Evolutionary conservation across 345 rosid species (phyloP), one percentile per base, ranked within the genome.

Genomic region (Eutrema yunnanense): DNA sequence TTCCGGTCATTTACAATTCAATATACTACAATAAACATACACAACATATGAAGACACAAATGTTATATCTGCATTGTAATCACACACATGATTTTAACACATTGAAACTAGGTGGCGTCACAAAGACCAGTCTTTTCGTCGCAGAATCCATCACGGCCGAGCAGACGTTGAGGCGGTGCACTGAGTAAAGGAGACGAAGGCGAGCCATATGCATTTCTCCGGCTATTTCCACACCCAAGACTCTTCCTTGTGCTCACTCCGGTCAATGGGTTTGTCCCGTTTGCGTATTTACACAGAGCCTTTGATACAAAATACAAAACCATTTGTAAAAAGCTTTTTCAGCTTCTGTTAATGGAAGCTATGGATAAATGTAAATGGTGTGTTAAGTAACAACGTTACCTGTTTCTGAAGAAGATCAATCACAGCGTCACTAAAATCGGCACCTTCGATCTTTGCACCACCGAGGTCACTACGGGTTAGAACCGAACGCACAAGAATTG

Each of bases 351-450:
- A 22, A n/a, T 13, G 46, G 37, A 48, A 30, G n/a, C 1, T 9
- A 41, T 32, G 54, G 30, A 41, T 41, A 26, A 56, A 38, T 52
- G 33, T 11, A 38, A 16, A 9, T 7, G 11, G n/a, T 47, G 40
- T 37, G 19, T 46, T 32, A 32, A 32, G 34, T 32, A 32, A 32
- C 34, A 32, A 32, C 6, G 22, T 6, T 22, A 91, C 97, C 93
- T 88, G 95, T 79, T 91, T 94, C 65, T 89, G 96, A 14, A 89
- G 72, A 81, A 91, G 97, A 74, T 89, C 98, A 40, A 94, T 49
- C 62, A 94, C 97, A 54, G 97, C 96, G 73, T 94, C 98, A 76
- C 97, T 91, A 81, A 89, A 94, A 78, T 94, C 97, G 32, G 98
- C 98, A 46, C 98, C 98, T 77, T 87, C 92, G 54, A 94, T 88